Base-by-base conservation (phyloP, 768 basidiomycete genomes). In the Hericium erinaceus region DNA sequence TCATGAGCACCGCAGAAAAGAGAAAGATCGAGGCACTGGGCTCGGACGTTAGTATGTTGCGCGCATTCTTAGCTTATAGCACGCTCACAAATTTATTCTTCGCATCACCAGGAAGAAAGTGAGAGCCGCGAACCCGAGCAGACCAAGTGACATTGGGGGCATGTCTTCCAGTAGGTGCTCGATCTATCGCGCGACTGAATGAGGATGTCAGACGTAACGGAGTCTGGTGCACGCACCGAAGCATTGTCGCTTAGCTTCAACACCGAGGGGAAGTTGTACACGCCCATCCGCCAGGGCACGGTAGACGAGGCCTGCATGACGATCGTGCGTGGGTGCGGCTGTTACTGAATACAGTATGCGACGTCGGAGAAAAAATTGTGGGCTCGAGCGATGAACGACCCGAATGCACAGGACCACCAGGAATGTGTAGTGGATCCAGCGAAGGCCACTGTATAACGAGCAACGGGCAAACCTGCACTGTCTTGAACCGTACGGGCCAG, bases 1-100 rank as follows among this genome's bases (percentile, higher is more conserved):
- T 77, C 18, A 85, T 63, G 57, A 87, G 73, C 8, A 75, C 76
- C 16, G 88, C 81, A 15, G 69, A 64, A 64, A 83, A 82, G 51
- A 90, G 74, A 67, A 75, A 81, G 48, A 80, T 55, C 11, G 75
- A 60, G 54, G 79, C 68, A 40, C 72, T 72, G 54, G 3, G 56
- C 22, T 28, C 39, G 20, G 13, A 0, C 33, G 38, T 28, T 46
- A 39, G 46, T 52, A 26, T 20, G 48, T 5, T 33, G 39, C 24
- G 10, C 38, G 4, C 26, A 8, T 16, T 16, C 11, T 39, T 11
- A 39, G 37, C 20, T 6, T 13, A 28, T 4, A 11, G 39, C 48
- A 40, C 16, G 65, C 64, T 39, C 49, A 61, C 62, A 60, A 13
- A 49, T 55, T 60, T 38, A 58, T 12, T 56, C 63, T 65, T 39